These are phyloP conservation scores for Chenopodium quinoa DNA, from an alignment of 148 eudicot species.

Conservation along the genomic window DNA sequence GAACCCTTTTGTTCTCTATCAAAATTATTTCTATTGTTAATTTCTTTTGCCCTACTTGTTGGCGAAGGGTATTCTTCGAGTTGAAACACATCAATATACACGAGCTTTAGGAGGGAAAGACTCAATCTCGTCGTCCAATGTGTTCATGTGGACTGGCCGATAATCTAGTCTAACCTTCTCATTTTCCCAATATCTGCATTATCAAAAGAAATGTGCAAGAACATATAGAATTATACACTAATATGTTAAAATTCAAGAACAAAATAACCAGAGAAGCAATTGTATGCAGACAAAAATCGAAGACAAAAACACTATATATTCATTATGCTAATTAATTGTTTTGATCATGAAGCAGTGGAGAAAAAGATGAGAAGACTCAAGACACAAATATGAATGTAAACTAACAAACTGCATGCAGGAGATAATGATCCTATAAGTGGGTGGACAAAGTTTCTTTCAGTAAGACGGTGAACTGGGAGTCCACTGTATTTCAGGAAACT, in stretches of 20 bases:
- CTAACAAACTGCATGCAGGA: not conserved
- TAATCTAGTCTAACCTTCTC: conserved; percentile 83
- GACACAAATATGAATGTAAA: too few relatives aligned
- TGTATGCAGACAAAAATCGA: not conserved
- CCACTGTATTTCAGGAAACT: not conserved
- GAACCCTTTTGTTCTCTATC: not conserved
- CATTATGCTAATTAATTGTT: too few relatives aligned
- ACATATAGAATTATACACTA: not conserved
- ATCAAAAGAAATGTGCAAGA: not conserved
- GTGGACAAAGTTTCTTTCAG: not conserved
- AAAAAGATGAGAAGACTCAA: too few relatives aligned
- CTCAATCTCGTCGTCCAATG: conserved; percentile 81
- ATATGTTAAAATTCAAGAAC: not conserved
- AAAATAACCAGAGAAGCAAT: not conserved
- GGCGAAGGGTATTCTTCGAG: not conserved
- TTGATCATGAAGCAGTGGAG: too few relatives aligned
- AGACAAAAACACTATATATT: not conserved
- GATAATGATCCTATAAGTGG: not conserved
- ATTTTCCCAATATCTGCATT: conserved; percentile 74
- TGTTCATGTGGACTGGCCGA: conserved; percentile 89
- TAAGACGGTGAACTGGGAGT: too few relatives aligned
- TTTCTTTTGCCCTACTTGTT: not conserved
- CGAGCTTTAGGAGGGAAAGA: conserved; percentile 92
- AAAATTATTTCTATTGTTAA: conserved; percentile 14
- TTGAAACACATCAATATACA: conserved; percentile 47